Evolutionary conservation across 1,284 basidiomycete species (phyloP), one percentile per base, ranked within the genome.

Genomic region (Sanguinoderma infundibulare): DNA sequence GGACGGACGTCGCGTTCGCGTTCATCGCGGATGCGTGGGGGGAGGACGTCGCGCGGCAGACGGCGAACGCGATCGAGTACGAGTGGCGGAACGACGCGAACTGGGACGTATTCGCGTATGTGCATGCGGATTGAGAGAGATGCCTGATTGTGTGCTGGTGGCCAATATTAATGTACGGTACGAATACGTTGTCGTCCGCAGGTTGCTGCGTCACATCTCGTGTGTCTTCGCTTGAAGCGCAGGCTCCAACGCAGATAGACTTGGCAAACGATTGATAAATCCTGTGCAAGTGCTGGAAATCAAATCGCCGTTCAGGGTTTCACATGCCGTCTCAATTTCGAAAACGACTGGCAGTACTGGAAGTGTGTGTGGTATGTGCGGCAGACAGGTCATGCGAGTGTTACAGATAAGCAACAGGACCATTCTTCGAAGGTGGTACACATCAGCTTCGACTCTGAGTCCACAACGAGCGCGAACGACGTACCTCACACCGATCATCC

Each of bases 101-200:
- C 40, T 59, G 57, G 57, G 57, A 59, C 24, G 30, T 46, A 10
- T 59, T 59, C 15, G 50, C 22, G 3, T 56, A 47, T 17, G 54
- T 56, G 44, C n/a, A n/a, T n/a, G n/a, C n/a, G n/a, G n/a, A n/a
- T n/a, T n/a, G n/a, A n/a, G n/a, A n/a, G n/a, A n/a, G n/a, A n/a
- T n/a, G n/a, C n/a, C n/a, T n/a, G n/a, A n/a, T n/a, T n/a, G n/a
- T n/a, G n/a, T n/a, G n/a, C n/a, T n/a, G n/a, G n/a, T n/a, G n/a
- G n/a, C n/a, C n/a, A n/a, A n/a, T n/a, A n/a, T n/a, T n/a, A n/a
- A n/a, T n/a, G n/a, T n/a, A n/a, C n/a, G n/a, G n/a, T n/a, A n/a
- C n/a, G n/a, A n/a, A n/a, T n/a, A n/a, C n/a, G n/a, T n/a, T n/a
- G n/a, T n/a, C n/a, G n/a, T n/a, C n/a, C n/a, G n/a, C n/a, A n/a